Conservation (phyloP, 2,329 filamentous ascomycete genomes). For the Clathrospora elynae region DNA sequence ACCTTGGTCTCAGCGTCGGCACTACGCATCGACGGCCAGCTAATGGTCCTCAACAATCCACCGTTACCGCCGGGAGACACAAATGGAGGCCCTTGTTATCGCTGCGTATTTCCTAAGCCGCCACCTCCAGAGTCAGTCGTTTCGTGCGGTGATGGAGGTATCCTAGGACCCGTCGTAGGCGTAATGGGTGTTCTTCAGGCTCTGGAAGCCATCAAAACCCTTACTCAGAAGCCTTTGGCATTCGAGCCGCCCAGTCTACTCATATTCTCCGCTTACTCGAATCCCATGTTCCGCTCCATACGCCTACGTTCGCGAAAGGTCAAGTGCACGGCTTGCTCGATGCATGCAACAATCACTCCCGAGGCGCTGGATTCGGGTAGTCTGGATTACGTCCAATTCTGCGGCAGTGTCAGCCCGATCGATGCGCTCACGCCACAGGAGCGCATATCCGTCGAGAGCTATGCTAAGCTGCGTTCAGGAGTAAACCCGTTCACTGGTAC, state of each 20-base stretch:
- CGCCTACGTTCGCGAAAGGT: conserved; percentile 70
- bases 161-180: conserved; percentile 89
- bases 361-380: conserved; percentile 67
- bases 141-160: conserved; percentile 90
- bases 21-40: conserved; percentile 84
- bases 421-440: conserved; percentile 65
- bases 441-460: conserved; percentile 69
- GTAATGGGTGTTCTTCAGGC: conserved; percentile 93
- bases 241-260: conserved; percentile 51
- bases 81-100: conserved; percentile 81
- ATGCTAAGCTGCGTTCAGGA: conserved; percentile 50
- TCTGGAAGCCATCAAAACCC: conserved; percentile 83
- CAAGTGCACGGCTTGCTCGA: conserved; percentile 78
- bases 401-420: conserved; percentile 66
- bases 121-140: conserved; percentile 82
- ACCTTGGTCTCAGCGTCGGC: conserved; percentile 89
- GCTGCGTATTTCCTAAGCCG: conserved; percentile 88
- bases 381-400: conserved; percentile 86
- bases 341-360: conserved; percentile 64
- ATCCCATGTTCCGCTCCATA: conserved; percentile 71
- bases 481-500: conserved; percentile 43
- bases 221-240: conserved; percentile 54
- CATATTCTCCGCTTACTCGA: conserved; percentile 61
- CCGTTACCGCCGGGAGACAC: conserved; percentile 63
- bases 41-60: conserved; percentile 86